phyloP scores from a whole-genome alignment of 805 yeast genomes.

The Lipomyces oligophaga region DNA sequence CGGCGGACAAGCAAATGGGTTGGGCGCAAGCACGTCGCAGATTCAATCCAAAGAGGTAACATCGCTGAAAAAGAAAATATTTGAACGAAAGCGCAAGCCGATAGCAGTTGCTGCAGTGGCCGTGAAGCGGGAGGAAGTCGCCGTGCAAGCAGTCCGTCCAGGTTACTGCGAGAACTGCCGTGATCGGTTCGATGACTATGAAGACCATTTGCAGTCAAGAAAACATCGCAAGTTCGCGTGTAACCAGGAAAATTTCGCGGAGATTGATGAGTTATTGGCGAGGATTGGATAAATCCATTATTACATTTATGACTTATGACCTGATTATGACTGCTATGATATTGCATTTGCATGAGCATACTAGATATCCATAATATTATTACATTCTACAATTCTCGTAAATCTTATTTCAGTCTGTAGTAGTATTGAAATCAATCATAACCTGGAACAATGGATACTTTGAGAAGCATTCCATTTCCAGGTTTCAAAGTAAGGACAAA shows the following conservation, averaged over 20 bases:
- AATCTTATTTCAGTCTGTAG: no score
- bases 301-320: background rate
- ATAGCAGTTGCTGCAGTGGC: conserved; percentile 27
- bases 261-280: conserved; percentile 69
- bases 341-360: conserved; percentile 1
- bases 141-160: conserved; percentile 37
- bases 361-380: background rate
- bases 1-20: conserved; percentile 35
- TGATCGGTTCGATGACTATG: conserved; percentile 73
- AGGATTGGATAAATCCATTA: conserved; percentile 4
- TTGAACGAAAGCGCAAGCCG: conserved; percentile 28
- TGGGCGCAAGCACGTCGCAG: conserved; percentile 35
- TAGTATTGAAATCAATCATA: conserved; percentile 1
- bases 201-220: conserved; percentile 64
- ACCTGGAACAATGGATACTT: conserved; percentile 14
- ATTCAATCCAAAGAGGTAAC: conserved; percentile 42
- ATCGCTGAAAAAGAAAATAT: conserved; percentile 43
- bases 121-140: conserved; percentile 27
- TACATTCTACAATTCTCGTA: background rate
- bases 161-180: conserved; percentile 96
- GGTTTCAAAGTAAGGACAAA: conserved; percentile 19
- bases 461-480: conserved; percentile 15
- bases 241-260: conserved; percentile 64
- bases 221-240: conserved; percentile 77
- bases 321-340: background rate